Base-by-base conservation (phyloP, 2,329 filamentous ascomycete species). In the Chaetomiaceae sp. region DNA sequence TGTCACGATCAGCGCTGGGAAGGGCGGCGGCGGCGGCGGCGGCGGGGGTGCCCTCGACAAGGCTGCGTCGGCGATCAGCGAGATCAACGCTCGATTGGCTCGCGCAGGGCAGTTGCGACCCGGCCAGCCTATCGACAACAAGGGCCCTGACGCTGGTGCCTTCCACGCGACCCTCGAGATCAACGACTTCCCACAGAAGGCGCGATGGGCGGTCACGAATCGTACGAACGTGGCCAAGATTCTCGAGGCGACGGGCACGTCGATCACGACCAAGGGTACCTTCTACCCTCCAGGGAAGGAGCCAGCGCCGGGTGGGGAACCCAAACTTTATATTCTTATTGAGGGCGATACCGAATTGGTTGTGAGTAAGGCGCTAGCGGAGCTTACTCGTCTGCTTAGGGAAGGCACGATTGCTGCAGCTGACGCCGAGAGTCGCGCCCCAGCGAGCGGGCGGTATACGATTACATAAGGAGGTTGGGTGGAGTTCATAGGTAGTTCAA, bases 181-280 rank as follows among this genome's bases (percentile, higher is more conserved):
- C 81, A 99, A 99, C 71, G 94, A 99, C 72, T 97, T 97, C 72
- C 94, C 94, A 31, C 94, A 99, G 70, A 97, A 96, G 77, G 94
- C 94, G 59, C 84, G 94, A 63, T 99, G 94, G 94, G 92, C 91
- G 11, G 94, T 99, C 73, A 99, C 94, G 36, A 99, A 99, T 70
- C 84, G 94, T 60, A 97, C 94, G 33, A 99, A 99, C 66, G 94
- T 99, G 53, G 91, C 92, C 63, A 99, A 97, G 78, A 96, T 99
- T 63, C 80, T 99, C 60, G 94, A 99, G 66, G 83, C 89, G 9
- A 96, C 92, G 0, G 92, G 91, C 37, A 95, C 91, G 1, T 96
- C 90, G 6, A 99, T 99, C 69, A 99, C 94, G 0, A 96, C 91
- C 40, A 99, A 99, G 75, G 94, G 94, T 61, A 94, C 81, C 57